phyloP scores from a whole-genome alignment of 495 filamentous ascomycete genomes.

The Aspergillus egyptiacus region DNA sequence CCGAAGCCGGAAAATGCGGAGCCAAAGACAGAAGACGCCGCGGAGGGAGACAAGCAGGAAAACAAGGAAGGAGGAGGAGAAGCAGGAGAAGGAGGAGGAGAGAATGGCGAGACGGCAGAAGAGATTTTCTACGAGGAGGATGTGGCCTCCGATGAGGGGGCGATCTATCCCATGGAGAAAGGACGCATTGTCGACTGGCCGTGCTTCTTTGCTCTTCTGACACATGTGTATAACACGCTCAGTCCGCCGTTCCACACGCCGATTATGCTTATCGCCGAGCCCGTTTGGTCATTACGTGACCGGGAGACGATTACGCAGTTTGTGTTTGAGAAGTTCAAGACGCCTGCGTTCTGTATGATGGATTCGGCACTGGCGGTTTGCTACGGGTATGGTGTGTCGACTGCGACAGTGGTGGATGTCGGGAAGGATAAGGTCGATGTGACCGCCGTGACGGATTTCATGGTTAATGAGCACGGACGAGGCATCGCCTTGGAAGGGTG shows the following conservation, averaged over 20 bases:
- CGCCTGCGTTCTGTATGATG: conserved; percentile 79
- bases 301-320: conserved; percentile 81
- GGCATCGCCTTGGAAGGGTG: conserved; percentile 59
- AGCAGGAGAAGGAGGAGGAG: conserved; percentile 11
- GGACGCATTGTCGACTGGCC: conserved; percentile 85
- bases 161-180: conserved; percentile 76
- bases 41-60: conserved; percentile 13
- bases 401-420: conserved; percentile 80
- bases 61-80: conserved; percentile 12
- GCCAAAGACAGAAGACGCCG: conserved; percentile 15
- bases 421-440: conserved; percentile 88
- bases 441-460: conserved; percentile 75
- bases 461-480: conserved; percentile 55
- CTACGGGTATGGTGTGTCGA: conserved; percentile 73
- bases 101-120: conserved; percentile 26
- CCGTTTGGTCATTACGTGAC: conserved; percentile 78
- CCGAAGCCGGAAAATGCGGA: conserved; percentile 5
- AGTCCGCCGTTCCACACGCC: conserved; percentile 91
- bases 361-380: conserved; percentile 76
- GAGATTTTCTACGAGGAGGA: conserved; percentile 78
- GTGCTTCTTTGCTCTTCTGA: conserved; percentile 86
- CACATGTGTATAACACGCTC: conserved; percentile 77
- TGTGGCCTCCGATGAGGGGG: conserved; percentile 76
- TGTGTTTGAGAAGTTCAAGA: conserved; percentile 95
- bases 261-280: conserved; percentile 79